Conservation (phyloP, 371 early-diverging fungal genomes). For the Basidiobolus meristosporus region DNA sequence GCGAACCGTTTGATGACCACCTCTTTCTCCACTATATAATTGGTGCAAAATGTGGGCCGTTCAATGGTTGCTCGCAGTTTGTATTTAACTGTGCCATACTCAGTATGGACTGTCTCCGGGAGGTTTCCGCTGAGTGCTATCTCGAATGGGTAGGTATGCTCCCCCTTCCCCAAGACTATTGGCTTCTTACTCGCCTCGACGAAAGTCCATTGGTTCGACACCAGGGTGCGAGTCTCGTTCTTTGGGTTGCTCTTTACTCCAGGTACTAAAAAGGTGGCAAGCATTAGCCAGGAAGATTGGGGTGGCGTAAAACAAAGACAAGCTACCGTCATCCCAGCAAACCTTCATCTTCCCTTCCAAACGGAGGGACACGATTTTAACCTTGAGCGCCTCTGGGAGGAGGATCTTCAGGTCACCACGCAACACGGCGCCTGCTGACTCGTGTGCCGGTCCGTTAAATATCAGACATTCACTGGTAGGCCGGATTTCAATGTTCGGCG, state of each 20-base stretch:
- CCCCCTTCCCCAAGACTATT: neutral
- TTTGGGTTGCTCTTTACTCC: too few species aligned
- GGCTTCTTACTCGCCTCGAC: constrained; percentile 2
- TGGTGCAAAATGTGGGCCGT: constrained; percentile 3
- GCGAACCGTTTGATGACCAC: constrained; percentile 1
- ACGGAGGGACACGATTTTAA: neutral
- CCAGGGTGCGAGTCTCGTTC: neutral
- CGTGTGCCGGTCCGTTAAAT: constrained; percentile 1
- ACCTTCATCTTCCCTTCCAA: neutral
- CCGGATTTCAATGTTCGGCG: too few species aligned
- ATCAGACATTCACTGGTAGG: too few species aligned
- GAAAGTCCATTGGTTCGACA: constrained; percentile 3
- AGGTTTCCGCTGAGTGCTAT: constrained; percentile 1
- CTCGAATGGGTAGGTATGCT: constrained; percentile 2
- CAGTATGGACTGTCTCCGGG: neutral
- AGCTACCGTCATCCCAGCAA: constrained; percentile 2
- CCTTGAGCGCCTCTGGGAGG: constrained; percentile 1
- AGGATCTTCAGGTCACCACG: neutral
- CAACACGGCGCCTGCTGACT: constrained; percentile 1
- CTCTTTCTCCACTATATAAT: neutral
- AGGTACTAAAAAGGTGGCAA: too few species aligned
- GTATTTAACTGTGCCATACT: constrained; percentile 1
- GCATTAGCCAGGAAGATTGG: too few species aligned
- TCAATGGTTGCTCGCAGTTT: constrained; percentile 1
- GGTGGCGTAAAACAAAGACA: neutral